phyloP scores from a whole-genome alignment of 2,329 filamentous ascomycete species.

The Cercospora sesami region DNA sequence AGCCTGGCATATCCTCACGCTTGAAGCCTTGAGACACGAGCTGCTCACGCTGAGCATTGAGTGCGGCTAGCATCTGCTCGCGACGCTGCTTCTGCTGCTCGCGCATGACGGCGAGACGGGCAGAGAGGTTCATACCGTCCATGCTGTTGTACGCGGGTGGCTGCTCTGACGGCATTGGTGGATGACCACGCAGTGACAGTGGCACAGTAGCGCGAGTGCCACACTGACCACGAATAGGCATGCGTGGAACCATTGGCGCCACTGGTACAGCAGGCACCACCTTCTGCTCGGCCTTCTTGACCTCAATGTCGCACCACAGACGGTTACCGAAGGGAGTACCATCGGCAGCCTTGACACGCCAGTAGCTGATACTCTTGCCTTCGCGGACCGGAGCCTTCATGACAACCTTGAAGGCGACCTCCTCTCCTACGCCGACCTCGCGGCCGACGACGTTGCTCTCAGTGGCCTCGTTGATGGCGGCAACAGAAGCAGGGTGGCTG shows the following conservation, averaged over 20 bases:
- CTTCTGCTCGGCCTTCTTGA: conserved; percentile 44
- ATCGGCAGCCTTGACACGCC: conserved; percentile 81
- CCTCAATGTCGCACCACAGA: conserved; percentile 89
- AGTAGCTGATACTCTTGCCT: conserved; percentile 89
- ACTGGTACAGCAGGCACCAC: conserved; percentile 1
- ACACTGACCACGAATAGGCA: conserved; percentile 4
- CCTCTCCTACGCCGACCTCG: conserved; percentile 70
- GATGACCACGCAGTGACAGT: conserved; percentile 1
- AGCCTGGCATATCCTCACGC: conserved; percentile 22
- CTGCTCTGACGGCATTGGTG: conserved; percentile 22
- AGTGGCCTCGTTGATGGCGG: conserved; percentile 73
- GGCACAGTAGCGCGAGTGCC: conserved; percentile 2
- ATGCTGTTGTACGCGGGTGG: conserved; percentile 24
- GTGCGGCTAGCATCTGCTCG: conserved; percentile 38
- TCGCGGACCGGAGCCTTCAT: conserved; percentile 76
- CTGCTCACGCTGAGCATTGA: conserved; percentile 29
- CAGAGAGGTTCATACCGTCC: conserved; percentile 25
- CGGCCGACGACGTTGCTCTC: conserved; percentile 76
- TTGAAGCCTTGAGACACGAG: conserved; percentile 21
- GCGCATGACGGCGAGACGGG: conserved; percentile 32
- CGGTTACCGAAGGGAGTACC: conserved; percentile 87
- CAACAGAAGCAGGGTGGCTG: conserved; percentile 72
- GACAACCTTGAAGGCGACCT: conserved; percentile 76
- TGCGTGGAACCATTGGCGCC: conserved; percentile 15
- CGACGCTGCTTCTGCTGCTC: conserved; percentile 38